Evolutionary conservation across 352 stramenopile genomes (phyloP).

Genomic region (Pythium inflatum): DNA sequence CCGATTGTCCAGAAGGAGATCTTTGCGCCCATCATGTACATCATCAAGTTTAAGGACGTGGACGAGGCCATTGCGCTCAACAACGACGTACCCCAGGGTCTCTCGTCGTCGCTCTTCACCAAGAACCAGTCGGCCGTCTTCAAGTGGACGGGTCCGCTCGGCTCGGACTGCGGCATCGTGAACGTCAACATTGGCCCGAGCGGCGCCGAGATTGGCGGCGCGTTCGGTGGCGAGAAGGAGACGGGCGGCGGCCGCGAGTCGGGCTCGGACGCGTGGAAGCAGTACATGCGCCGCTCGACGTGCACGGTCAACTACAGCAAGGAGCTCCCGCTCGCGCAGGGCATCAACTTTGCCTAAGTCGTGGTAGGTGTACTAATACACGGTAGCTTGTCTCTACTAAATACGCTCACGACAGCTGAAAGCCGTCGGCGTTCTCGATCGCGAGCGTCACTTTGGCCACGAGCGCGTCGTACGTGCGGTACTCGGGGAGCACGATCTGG

Average conservation of each 20-base stretch:
- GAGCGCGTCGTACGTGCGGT: constrained; percentile 63
- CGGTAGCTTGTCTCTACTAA: not conserved
- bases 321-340: constrained; percentile 90
- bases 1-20: constrained; percentile 91
- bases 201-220: constrained; percentile 92
- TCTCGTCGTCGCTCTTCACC: constrained; percentile 93
- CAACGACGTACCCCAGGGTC: constrained; percentile 91
- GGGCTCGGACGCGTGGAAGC: constrained; percentile 93
- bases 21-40: constrained; percentile 92
- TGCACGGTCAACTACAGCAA: constrained; percentile 95
- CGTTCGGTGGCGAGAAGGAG: constrained; percentile 93
- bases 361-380: too few relatives aligned
- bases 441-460: constrained; percentile 79
- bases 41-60: constrained; percentile 88
- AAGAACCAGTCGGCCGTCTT: constrained; percentile 92
- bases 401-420: constrained; percentile 70
- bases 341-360: constrained; percentile 91
- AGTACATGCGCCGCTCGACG: constrained; percentile 95
- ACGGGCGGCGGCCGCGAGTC: constrained; percentile 91
- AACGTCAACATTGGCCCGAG: constrained; percentile 94
- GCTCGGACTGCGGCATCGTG: constrained; percentile 93
- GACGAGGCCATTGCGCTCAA: constrained; percentile 93
- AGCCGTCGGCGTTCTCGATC: constrained; percentile 78
- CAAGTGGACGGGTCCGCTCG: constrained; percentile 89
- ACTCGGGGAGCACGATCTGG: constrained; percentile 86